Conservation (phyloP, 148 eudicot genomes). For the Amaranthus hypochondriacus region DNA sequence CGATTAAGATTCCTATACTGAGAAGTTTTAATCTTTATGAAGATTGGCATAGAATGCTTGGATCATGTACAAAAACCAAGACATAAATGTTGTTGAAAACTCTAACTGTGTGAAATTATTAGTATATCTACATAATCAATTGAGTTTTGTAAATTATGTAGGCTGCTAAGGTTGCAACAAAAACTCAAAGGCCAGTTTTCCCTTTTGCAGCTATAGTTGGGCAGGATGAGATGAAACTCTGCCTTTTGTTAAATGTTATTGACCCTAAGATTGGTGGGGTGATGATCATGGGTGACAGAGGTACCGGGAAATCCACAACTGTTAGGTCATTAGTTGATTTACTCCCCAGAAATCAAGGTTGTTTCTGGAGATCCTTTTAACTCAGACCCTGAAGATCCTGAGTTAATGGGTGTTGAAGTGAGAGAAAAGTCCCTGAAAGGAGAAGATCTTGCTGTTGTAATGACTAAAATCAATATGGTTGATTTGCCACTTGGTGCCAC, state of each 20-base stretch:
- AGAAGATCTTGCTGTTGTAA: conserved; percentile 47
- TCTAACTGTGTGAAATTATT: neutral
- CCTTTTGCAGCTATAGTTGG: conserved; percentile 97
- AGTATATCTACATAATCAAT: neutral
- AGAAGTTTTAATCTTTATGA: too few species aligned
- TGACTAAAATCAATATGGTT: conserved; percentile 91
- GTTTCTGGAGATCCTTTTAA: conserved; percentile 85
- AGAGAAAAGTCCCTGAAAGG: conserved; percentile 66
- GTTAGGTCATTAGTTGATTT: conserved; percentile 85
- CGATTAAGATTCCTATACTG: too few species aligned
- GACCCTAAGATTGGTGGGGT: conserved; percentile 99
- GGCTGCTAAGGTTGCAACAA: conserved; percentile 67
- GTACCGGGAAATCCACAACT: conserved; percentile 91
- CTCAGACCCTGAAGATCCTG: conserved; percentile 95
- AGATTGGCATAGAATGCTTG: too few species aligned
- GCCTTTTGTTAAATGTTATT: conserved; percentile 83
- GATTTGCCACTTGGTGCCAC: conserved; percentile 94
- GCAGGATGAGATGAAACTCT: conserved; percentile 97
- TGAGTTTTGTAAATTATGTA: conserved; percentile 18
- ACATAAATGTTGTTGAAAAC: too few species aligned
- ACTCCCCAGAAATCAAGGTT: conserved; percentile 78
- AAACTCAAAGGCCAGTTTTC: conserved; percentile 84
- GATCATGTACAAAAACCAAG: too few species aligned
- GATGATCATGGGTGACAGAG: conserved; percentile 98
- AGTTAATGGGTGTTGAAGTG: conserved; percentile 83